phyloP scores from a whole-genome alignment of 345 rosid genomes.

The Nasturtium officinale region DNA sequence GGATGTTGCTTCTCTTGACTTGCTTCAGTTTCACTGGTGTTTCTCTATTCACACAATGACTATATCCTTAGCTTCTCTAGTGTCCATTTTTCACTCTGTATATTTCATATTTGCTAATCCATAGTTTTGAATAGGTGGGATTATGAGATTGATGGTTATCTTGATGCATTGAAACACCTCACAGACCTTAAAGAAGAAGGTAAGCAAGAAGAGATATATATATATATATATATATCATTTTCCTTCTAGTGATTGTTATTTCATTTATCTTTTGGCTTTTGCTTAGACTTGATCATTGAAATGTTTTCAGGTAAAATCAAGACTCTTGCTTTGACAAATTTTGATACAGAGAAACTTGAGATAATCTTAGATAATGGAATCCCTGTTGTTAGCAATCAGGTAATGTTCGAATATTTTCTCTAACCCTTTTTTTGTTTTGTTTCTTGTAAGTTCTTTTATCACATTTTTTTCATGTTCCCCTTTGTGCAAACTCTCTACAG shows the following conservation, averaged over 20 bases:
- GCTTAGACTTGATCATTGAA: constrained; percentile 26
- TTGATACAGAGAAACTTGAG: constrained; percentile 79
- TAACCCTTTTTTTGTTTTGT: too few relatives aligned
- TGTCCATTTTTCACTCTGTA: background rate
- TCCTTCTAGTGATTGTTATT: constrained; percentile 18
- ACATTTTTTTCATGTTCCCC: constrained; percentile 6
- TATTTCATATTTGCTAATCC: background rate
- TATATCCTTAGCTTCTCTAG: background rate
- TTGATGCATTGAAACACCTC: constrained; percentile 85
- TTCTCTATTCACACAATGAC: background rate
- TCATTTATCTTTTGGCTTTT: constrained; percentile 22
- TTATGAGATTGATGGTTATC: constrained; percentile 79
- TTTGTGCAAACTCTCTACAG: constrained; percentile 42
- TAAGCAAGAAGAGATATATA: constrained; percentile 31
- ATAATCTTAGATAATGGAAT: constrained; percentile 83
- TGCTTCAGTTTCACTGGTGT: constrained; percentile 98
- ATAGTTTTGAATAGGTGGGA: constrained; percentile 70
- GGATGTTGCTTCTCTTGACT: constrained; percentile 91
- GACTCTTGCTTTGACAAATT: constrained; percentile 91
- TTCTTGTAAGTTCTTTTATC: background rate
- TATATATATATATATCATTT: background rate
- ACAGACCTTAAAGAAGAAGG: constrained; percentile 94
- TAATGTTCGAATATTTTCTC: constrained; percentile 14
- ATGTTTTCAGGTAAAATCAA: constrained; percentile 76
- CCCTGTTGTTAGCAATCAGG: constrained; percentile 98